phyloP scores from a whole-genome alignment of 257 asterid genomes.

The Solanum arcanum region DNA sequence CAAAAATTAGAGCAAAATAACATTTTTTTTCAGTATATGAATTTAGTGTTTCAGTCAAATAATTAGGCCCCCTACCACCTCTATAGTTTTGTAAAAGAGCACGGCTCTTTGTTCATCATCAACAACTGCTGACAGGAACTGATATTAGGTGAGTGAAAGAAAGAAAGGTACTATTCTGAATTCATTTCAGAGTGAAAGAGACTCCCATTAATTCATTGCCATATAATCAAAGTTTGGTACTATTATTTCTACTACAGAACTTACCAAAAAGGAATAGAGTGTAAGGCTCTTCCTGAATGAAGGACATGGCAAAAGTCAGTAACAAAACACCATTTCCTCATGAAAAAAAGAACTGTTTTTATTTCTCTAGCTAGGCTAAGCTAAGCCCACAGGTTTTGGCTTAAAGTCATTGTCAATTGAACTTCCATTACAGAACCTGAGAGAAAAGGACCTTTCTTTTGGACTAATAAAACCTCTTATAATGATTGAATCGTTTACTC shows the following conservation, averaged over 20 bases:
- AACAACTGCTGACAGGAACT: not conserved
- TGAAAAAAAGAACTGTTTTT: not conserved
- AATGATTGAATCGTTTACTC: not conserved
- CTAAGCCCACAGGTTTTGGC: not conserved
- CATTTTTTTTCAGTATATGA: not conserved
- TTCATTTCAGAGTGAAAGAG: slow-evolving; percentile 10
- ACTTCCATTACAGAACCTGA: slow-evolving; percentile 12
- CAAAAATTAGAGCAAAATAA: not conserved
- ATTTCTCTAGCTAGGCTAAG: not conserved
- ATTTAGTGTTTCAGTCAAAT: not conserved
- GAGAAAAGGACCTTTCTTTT: slow-evolving; percentile 6
- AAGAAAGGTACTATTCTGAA: not conserved
- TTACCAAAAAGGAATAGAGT: not conserved
- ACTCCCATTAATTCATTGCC: slow-evolving; percentile 7
- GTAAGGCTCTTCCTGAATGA: not conserved
- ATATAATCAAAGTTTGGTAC: not conserved
- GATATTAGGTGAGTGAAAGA: not conserved
- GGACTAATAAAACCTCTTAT: not conserved
- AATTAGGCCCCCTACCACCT: not conserved
- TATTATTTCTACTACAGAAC: not conserved
- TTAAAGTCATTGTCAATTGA: slow-evolving; percentile 10
- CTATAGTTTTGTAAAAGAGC: not conserved
- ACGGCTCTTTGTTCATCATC: not conserved
- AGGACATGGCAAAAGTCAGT: not conserved
- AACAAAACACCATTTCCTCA: not conserved